Percentiles rank a stretch among this genome's conserved stretches.
Conservation (phyloP, 2,329 filamentous ascomycete species). For the Aspergillus pseudotamarii region DNA sequence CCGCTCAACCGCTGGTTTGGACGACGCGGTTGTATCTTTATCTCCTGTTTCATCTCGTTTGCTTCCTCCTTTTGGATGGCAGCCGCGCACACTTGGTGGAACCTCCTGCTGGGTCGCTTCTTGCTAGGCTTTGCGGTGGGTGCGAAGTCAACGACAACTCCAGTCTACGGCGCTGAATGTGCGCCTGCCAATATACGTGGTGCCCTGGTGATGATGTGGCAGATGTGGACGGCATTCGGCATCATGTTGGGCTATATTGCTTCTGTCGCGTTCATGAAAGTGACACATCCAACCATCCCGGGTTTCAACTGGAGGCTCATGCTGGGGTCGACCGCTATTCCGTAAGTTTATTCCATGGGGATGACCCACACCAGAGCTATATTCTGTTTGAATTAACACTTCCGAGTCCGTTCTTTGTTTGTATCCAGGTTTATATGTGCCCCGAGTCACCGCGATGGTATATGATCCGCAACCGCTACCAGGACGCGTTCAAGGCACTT, state of each 20-base stretch:
- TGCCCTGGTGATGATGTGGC: conserved; percentile 82
- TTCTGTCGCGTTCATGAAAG: conserved; percentile 64
- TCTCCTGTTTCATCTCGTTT: conserved; percentile 72
- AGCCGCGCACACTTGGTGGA: conserved; percentile 71
- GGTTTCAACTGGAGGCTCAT: conserved; percentile 70
- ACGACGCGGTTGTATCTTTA: conserved; percentile 73
- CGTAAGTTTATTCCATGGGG: conserved; percentile 24
- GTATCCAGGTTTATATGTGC: conserved; percentile 65
- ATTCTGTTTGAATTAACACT: not conserved
- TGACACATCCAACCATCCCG: conserved; percentile 55
- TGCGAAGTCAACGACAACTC: conserved; percentile 72
- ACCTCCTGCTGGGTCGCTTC: conserved; percentile 71
- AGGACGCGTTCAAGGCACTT: conserved; percentile 46
- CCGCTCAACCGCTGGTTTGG: conserved; percentile 73
- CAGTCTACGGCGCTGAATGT: conserved; percentile 76
- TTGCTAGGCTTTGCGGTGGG: conserved; percentile 78
- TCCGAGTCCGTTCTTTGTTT: conserved; percentile 35
- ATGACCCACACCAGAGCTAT: rapidly evolving
- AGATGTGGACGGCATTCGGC: conserved; percentile 58
- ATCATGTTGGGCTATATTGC: conserved; percentile 61
- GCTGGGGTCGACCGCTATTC: conserved; percentile 68
- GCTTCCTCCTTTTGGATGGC: conserved; percentile 58
- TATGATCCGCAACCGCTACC: conserved; percentile 47
- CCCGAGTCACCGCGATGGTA: conserved; percentile 56
- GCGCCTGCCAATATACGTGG: conserved; percentile 70